A percentile compares a stretch with the other conserved stretches of the same genome.
Evolutionary conservation across 2,329 filamentous ascomycete genomes (phyloP).

Genomic region (Moelleriella libera): DNA sequence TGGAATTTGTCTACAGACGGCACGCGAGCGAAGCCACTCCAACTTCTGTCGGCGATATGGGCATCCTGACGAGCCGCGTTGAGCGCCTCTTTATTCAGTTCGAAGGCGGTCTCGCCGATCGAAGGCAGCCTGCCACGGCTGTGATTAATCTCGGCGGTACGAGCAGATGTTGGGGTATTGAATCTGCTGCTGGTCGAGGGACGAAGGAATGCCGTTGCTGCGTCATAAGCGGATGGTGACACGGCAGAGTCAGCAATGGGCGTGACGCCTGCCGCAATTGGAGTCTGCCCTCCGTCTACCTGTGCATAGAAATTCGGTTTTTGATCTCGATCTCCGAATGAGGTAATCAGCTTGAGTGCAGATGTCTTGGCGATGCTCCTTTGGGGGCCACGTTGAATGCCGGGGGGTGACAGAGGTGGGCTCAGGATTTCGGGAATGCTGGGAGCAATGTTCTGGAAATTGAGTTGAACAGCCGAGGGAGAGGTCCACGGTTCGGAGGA

Average conservation of each 20-base stretch:
- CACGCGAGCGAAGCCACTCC: constrained; percentile 19
- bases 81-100: constrained; percentile 16
- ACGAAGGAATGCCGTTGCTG: constrained; percentile 53
- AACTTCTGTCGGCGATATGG: constrained; percentile 12
- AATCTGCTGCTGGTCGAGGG: constrained; percentile 53
- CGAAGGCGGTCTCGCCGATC: constrained; percentile 46
- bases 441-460: constrained; percentile 37
- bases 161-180: constrained; percentile 55
- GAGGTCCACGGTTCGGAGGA: constrained; percentile 80
- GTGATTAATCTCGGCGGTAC: constrained; percentile 42
- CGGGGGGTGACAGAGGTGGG: constrained; percentile 61
- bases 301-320: constrained; percentile 51
- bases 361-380: constrained; percentile 63
- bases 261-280: constrained; percentile 70
- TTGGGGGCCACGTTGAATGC: constrained; percentile 42
- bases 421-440: constrained; percentile 50
- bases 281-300: constrained; percentile 49
- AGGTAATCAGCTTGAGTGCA: constrained; percentile 80
- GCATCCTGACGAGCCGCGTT: constrained; percentile 11
- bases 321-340: constrained; percentile 53
- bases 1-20: constrained; percentile 27
- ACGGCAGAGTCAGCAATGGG: constrained; percentile 69
- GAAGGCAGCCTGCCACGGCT: constrained; percentile 56
- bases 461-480: constrained; percentile 55
- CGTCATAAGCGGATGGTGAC: constrained; percentile 49